Conservation (phyloP, 768 basidiomycete species). For the Fomitopsis serialis region DNA sequence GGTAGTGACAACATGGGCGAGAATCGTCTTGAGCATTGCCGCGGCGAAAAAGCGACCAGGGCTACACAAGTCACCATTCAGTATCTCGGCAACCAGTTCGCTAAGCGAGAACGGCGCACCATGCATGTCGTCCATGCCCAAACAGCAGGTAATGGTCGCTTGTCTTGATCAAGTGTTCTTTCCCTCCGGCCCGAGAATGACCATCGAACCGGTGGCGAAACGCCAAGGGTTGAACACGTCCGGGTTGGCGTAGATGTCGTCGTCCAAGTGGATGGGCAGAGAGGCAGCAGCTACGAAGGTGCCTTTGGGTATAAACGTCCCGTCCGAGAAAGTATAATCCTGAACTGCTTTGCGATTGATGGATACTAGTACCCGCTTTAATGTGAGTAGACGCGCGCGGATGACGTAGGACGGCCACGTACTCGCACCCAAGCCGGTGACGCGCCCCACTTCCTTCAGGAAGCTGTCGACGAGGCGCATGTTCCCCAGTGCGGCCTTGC, state of each 20-base stretch:
- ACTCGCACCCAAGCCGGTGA: constrained; percentile 25
- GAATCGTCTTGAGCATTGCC: constrained; percentile 29
- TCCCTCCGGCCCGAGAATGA: no score
- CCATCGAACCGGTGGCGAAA: constrained; percentile 25
- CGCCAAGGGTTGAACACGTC: constrained; percentile 35
- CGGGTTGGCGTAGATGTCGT: constrained; percentile 36
- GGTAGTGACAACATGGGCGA: constrained; percentile 24
- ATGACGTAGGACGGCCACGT: background rate
- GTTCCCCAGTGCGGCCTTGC: constrained; percentile 30
- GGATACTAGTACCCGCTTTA: no score
- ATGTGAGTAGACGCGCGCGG: no score
- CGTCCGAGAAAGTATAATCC: constrained; percentile 28
- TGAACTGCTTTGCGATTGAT: background rate
- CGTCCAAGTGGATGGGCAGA: constrained; percentile 32
- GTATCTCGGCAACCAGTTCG: background rate
- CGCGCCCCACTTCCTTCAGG: constrained; percentile 34
- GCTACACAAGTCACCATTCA: constrained; percentile 2
- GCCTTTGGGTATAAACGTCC: constrained; percentile 32
- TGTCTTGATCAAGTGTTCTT: constrained; percentile 10
- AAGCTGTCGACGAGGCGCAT: constrained; percentile 43
- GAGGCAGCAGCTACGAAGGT: constrained; percentile 28
- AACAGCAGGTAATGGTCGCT: constrained; percentile 21
- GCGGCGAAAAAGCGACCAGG: constrained; percentile 40
- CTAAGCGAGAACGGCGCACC: constrained; percentile 5
- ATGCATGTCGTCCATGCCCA: constrained; percentile 18